Conservation (phyloP, 768 basidiomycete genomes). For the Boletus subcaerulescens region DNA sequence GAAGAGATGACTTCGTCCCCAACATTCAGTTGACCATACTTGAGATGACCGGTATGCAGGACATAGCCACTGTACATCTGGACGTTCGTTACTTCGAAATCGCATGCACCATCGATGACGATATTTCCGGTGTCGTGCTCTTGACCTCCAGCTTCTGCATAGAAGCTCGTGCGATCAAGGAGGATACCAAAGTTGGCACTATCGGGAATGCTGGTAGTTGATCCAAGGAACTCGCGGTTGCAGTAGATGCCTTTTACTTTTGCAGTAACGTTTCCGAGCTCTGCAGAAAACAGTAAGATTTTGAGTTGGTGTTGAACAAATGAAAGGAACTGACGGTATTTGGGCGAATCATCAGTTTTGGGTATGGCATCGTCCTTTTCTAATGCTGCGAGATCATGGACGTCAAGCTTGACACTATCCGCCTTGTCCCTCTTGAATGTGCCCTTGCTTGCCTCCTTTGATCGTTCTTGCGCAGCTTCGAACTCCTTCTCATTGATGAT, state of each 20-base stretch:
- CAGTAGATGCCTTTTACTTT: constrained; percentile 83
- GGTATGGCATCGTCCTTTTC: constrained; percentile 75
- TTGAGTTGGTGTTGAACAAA: background rate
- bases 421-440: constrained; percentile 65
- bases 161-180: constrained; percentile 92
- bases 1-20: constrained; percentile 83
- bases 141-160: constrained; percentile 96
- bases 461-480: constrained; percentile 80
- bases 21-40: constrained; percentile 80
- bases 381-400: constrained; percentile 86
- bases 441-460: constrained; percentile 90
- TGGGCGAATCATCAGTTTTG: constrained; percentile 90
- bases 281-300: constrained; percentile 38
- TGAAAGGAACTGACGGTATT: constrained; percentile 66
- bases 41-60: constrained; percentile 84
- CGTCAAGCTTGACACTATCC: constrained; percentile 86
- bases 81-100: constrained; percentile 92
- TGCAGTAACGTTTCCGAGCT: constrained; percentile 71
- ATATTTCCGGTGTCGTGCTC: constrained; percentile 96
- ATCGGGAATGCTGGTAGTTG: constrained; percentile 65
- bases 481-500: constrained; percentile 86
- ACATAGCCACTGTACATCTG: constrained; percentile 96
- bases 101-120: constrained; percentile 84
- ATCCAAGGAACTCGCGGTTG: constrained; percentile 67
- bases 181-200: constrained; percentile 76